Evolutionary conservation across 208 protist genomes (phyloP).

Genomic region (Tritrichomonas musculus): DNA sequence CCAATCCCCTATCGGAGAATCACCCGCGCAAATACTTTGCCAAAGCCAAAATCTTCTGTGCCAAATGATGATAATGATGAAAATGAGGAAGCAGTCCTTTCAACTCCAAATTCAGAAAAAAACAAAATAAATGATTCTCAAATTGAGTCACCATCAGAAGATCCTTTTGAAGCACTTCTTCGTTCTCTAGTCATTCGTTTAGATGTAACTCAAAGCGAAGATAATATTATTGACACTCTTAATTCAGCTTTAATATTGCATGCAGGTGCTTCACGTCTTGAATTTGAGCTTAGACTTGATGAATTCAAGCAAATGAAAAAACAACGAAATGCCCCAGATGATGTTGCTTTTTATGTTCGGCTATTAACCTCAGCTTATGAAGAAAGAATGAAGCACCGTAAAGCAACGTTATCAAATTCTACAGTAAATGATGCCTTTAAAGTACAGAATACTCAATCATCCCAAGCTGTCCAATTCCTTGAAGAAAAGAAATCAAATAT

Average conservation of each 20-base stretch:
- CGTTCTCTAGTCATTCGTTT: background rate
- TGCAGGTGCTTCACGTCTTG: background rate
- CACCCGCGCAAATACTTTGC: too few species aligned
- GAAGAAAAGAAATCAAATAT: background rate
- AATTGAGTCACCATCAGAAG: background rate
- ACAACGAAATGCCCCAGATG: background rate
- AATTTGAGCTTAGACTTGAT: background rate
- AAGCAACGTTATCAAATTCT: background rate
- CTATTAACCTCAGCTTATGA: background rate
- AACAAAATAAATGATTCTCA: too few species aligned
- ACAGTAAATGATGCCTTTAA: background rate
- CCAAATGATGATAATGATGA: too few species aligned
- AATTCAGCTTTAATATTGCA: background rate
- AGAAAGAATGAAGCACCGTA: background rate
- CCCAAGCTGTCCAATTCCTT: background rate
- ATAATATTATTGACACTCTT: background rate
- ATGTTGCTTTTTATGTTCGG: constrained; percentile 14
- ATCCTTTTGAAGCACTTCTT: background rate
- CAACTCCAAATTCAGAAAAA: background rate
- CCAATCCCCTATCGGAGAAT: background rate
- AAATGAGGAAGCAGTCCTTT: too few species aligned
- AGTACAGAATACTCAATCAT: background rate
- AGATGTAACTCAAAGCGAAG: background rate
- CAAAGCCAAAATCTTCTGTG: too few species aligned
- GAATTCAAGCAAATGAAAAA: constrained; percentile 17